These are phyloP conservation scores for Rhodosporidiobolus odoratus DNA, from an alignment of 768 basidiomycete genomes.

Conservation along the genomic window DNA sequence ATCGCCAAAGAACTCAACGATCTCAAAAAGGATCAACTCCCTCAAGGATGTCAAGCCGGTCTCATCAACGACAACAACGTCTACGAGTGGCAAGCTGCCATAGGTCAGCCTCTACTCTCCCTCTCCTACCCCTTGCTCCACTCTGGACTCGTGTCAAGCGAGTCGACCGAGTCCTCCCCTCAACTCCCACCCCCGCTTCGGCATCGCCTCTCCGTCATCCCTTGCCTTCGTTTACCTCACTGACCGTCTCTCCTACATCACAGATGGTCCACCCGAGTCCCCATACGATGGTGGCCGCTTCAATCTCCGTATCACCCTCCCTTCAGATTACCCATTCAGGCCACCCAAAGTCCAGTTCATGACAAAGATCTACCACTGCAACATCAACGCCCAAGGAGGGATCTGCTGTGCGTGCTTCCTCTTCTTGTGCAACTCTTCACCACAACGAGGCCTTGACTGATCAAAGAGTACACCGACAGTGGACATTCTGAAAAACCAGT, in stretches of 20 bases:
- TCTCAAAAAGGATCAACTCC: slow-evolving; percentile 9
- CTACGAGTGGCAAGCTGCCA: slow-evolving; percentile 26
- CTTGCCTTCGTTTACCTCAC: background rate
- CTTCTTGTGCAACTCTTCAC: background rate
- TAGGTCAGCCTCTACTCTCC: slow-evolving; percentile 4
- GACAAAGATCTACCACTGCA: slow-evolving; percentile 38
- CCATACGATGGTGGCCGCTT: slow-evolving; percentile 29
- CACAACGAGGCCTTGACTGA: background rate
- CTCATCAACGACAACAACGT: slow-evolving; percentile 12
- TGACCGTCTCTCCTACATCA: background rate
- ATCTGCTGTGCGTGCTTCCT: slow-evolving; percentile 30
- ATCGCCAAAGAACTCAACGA: slow-evolving; percentile 26
- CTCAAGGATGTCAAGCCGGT: slow-evolving; percentile 5
- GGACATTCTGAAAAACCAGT: slow-evolving; percentile 36
- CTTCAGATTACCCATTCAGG: slow-evolving; percentile 34
- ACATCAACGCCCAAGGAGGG: slow-evolving; percentile 37
- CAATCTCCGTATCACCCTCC: slow-evolving; percentile 21
- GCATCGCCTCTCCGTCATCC: accelerated
- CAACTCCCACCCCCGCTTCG: too few species aligned
- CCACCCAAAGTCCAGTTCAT: slow-evolving; percentile 33
- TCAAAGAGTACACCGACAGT: background rate
- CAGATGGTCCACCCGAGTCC: slow-evolving; percentile 38
- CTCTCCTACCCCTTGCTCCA: too few species aligned
- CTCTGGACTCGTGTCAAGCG: too few species aligned
- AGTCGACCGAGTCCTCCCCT: too few species aligned